Evolutionary conservation across 805 yeast species (phyloP), one percentile per base, ranked within the genome.

Genomic region (Clavispora carvajalis): DNA sequence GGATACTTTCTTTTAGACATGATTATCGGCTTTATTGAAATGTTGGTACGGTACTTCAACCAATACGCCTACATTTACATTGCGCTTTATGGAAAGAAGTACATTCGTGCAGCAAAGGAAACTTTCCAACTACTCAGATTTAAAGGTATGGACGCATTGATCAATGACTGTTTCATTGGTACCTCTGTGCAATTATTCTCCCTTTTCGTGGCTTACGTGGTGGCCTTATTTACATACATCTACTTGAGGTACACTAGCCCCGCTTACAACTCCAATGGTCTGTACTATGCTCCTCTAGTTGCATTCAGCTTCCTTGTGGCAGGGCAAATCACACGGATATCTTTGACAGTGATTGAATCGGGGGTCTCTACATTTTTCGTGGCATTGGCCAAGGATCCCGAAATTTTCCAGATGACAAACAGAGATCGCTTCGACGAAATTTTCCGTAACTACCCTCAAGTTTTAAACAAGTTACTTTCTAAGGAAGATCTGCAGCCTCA

Each of bases 61-160:
- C 91, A 85, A 58, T 90, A 87, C 57, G 95, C 96, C 6, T 86
- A 85, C 59, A 82, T 93, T 22, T 87, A 82, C 55, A 71, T 90
- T 52, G 95, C 96, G 0, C 71, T 90, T 18, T 91, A 88, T 62
- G 97, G 97, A 35, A 80, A 81, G 51, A 71, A 79, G 25, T 91
- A 89, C 55, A 54, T 85, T 36, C 67, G 71, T 22, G 80, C 95
- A 1, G 90, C 96, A 1, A 83, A 75, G 52, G 91, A 86, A 44
- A 85, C 97, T 0, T 83, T 89, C 78, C 77, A 79, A 52, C 71
- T 90, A 62, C 60, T 90, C 50, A 75, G 83, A 54, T 79, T 72
- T 57, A 84, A 87, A 59, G 96, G 96, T 24, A 70, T 86, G 59
- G 89, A 85, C 60, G 90, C 93, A 1, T 65, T 91, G 51, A 77